A percentile compares a stretch with the other conserved stretches of the same genome.
phyloP scores from a whole-genome alignment of 306 rosid genomes.

The Vigna unguiculata region DNA sequence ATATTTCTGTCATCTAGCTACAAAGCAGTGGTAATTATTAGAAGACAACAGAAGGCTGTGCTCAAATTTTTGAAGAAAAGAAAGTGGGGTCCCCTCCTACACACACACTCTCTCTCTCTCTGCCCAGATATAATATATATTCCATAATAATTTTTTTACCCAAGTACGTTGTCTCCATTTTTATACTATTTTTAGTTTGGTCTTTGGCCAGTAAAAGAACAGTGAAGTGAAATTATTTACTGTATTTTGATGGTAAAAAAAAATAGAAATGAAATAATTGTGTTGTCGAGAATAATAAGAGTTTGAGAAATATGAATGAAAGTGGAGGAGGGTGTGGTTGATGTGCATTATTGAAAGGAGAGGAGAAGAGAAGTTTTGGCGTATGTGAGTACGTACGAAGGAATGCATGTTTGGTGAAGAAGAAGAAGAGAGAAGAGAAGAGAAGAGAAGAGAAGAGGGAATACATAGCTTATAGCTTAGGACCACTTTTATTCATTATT shows the following conservation, averaged over 20 bases:
- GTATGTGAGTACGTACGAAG: conserved; percentile 47
- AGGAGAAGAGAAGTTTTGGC: conserved; percentile 50
- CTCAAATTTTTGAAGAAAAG: conserved; percentile 40
- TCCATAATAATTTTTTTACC: background rate
- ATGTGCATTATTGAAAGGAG: conserved; percentile 61
- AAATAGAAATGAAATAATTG: no score
- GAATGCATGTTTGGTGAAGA: no score
- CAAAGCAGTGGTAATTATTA: conserved; percentile 45
- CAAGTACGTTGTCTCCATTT: background rate
- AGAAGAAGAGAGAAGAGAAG: no score
- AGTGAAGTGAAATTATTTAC: background rate
- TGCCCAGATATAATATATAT: background rate
- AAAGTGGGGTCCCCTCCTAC: conserved; percentile 46
- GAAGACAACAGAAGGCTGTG: conserved; percentile 37
- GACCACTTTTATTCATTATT: conserved; percentile 45
- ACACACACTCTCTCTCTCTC: background rate
- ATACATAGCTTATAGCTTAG: no score
- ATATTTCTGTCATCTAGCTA: conserved; percentile 36
- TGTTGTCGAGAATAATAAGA: no score
- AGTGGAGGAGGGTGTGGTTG: no score
- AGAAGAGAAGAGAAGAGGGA: no score
- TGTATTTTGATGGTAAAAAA: background rate
- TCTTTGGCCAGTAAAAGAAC: background rate
- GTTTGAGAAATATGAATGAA: no score
- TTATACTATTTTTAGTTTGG: background rate